Base-by-base conservation (phyloP, 345 rosid species). In the Salix viminalis region DNA sequence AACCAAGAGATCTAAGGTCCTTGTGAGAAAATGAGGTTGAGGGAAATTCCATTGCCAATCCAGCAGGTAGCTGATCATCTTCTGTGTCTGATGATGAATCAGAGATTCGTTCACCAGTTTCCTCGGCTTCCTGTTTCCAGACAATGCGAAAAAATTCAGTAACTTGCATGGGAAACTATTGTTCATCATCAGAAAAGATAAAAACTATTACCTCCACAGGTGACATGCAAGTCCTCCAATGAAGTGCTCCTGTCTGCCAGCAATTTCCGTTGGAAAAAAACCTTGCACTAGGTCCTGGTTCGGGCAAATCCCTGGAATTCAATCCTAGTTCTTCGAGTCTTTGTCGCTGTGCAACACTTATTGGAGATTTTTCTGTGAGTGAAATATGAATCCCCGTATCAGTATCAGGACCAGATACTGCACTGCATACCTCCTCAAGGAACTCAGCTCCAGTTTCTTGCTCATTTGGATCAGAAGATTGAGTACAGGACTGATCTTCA, bases 101-200 rank as follows among this genome's bases (percentile, higher is more conserved):
- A 37, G 76, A 56, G 52, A 72, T 65, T 73, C 52, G 78, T 79
- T 82, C 87, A 64, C 78, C 48, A 60, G 23, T 77, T 68, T 84
- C 92, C 76, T 85, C 87, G 69, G 69, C 83, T 76, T 89, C 94
- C 94, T 89, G 84, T 72, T 82, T 46, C 68, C 74, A 70, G 69
- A 67, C 37, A 67, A 61, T 26, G 16, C 4, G 9, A 1, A 61
- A 46, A 16, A 52, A 34, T 36, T 67, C 28, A 24, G 5, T 48
- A 65, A 68, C 16, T 41, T 39, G 16, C 9, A 19, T 5, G 12
- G 42, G 54, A 62, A 1, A 39, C 32, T 44, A 41, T 10, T 54
- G 21, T 15, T 7, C 58, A 19, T 48, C 16, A n/a, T 39, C 5
- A 2, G 6, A 54, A 26, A 80, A 72, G 75, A 58, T 21, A 62